Evolutionary conservation across 2,329 filamentous ascomycete species (phyloP).

Genomic region (Trichoderma polysporum): DNA sequence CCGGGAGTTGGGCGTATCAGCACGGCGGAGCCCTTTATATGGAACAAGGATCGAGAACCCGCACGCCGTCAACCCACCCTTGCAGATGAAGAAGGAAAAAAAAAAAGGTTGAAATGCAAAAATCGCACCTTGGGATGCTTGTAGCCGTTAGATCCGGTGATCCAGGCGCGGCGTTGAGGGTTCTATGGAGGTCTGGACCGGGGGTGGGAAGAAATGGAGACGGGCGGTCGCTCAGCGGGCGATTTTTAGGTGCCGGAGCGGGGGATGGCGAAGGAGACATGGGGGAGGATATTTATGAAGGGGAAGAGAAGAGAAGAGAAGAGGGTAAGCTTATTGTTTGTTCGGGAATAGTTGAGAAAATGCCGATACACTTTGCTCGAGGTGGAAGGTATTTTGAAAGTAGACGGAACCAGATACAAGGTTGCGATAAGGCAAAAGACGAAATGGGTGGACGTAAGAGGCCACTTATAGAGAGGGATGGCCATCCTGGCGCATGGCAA

Average conservation of each 20-base stretch:
- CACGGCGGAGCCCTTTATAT: neutral
- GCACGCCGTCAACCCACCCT: neutral
- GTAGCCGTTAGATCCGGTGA: constrained; percentile 19
- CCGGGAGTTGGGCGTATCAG: neutral
- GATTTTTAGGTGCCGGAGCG: neutral
- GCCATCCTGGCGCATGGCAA: too few relatives aligned
- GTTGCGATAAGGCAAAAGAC: too few relatives aligned
- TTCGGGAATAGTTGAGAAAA: too few relatives aligned
- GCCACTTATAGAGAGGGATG: neutral
- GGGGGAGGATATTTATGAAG: neutral
- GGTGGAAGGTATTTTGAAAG: too few relatives aligned
- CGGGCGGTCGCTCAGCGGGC: neutral
- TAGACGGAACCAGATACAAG: neutral
- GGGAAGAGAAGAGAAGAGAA: neutral
- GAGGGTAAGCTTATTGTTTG: neutral
- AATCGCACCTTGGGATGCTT: neutral
- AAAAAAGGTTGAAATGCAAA: neutral
- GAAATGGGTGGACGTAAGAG: neutral
- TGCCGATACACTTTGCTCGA: too few relatives aligned
- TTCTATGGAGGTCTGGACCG: constrained; percentile 32
- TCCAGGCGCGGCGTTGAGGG: constrained; percentile 22
- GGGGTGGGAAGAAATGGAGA: constrained; percentile 23
- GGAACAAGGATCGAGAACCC: neutral
- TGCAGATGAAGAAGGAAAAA: neutral
- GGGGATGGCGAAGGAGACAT: neutral